Conservation (phyloP, 495 filamentous ascomycete species). For the Xylaria longipes region DNA sequence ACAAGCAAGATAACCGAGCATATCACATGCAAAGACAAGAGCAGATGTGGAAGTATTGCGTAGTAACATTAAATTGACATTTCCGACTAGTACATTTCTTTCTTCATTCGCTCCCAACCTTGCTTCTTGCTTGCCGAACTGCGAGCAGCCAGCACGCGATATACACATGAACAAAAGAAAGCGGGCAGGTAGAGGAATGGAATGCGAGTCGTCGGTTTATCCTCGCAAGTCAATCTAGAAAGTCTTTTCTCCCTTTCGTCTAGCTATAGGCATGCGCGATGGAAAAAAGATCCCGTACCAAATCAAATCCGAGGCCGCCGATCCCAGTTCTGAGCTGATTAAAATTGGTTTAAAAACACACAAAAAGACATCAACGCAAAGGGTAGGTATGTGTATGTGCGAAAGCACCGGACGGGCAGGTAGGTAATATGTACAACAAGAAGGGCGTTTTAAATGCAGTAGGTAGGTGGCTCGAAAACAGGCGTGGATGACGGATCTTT, state of each 20-base stretch:
- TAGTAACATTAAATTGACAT: slow-evolving; percentile 12
- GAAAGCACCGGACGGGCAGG: slow-evolving; percentile 16
- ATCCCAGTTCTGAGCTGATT: slow-evolving; percentile 25
- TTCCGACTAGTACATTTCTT: slow-evolving; percentile 18
- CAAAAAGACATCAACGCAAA: neutral
- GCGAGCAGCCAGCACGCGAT: slow-evolving; percentile 25
- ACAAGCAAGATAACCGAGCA: neutral
- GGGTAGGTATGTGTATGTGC: slow-evolving; percentile 15
- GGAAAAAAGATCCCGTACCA: slow-evolving; percentile 14
- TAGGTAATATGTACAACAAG: slow-evolving; percentile 28
- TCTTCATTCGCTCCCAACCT: neutral
- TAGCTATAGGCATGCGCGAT: slow-evolving; percentile 18
- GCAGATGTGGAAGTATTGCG: neutral
- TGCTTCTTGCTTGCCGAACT: slow-evolving; percentile 3
- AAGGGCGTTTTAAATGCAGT: slow-evolving; percentile 18
- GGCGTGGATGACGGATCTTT: neutral
- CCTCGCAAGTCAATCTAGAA: slow-evolving; percentile 22
- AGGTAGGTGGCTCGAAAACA: neutral
- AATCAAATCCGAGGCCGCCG: slow-evolving; percentile 13
- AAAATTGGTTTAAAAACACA: slow-evolving; percentile 5
- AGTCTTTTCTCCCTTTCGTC: too few relatives aligned
- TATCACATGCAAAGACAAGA: neutral
- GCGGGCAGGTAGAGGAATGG: slow-evolving; percentile 6
- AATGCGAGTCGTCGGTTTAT: neutral
- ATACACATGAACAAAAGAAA: slow-evolving; percentile 33